Evolutionary conservation across 192 early-diverging fungal species (phyloP), one percentile per base, ranked within the genome.

Genomic region (Podila horticola): DNA sequence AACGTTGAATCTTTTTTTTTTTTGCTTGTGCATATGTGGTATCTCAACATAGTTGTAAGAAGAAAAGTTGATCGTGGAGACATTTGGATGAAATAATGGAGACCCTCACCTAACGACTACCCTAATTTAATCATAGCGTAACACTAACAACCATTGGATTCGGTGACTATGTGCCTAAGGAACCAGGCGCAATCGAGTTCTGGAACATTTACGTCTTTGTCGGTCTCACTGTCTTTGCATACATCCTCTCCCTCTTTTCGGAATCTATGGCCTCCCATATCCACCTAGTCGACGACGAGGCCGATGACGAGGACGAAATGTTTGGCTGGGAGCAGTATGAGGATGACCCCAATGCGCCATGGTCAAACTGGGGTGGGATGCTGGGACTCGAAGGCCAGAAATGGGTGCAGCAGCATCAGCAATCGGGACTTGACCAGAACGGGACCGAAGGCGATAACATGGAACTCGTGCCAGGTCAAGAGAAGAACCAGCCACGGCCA

Each of bases 141-240:
- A 81, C 77, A 5, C 34, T 81, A 3, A 81, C 77, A 4, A 81
- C 77, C 7, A 73, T 73, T 12, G 77, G 77, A 41, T 81, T 81
- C 34, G 77, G 77, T 29, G 77, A 81, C 77, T 73, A 66, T 55
- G 66, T 73, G 4, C 77, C 71, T 7, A 17, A 31, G 20, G 61
- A 81, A 69, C 77, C 77, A 55, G 77, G 77, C 17, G 72, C 77
- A 9, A 81, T 81, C 61, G 77, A 81, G 62, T 81, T 81, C 36
- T 81, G 77, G 77, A 81, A 81, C 29, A 65, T 81, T 26, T 81
- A 81, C 28, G 77, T 81, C 3, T 73, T 81, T 61, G 48, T 81
- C 0, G 77, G 77, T 13, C 77, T 81, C 24, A 57, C 77, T 12
- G 62, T 81, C 2, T 81, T 81, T 48, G 66, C 77, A n/a, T 81